These are phyloP conservation scores for Tricladium varicosporioides DNA, from an alignment of 2,329 filamentous ascomycete genomes.

Conservation along the genomic window DNA sequence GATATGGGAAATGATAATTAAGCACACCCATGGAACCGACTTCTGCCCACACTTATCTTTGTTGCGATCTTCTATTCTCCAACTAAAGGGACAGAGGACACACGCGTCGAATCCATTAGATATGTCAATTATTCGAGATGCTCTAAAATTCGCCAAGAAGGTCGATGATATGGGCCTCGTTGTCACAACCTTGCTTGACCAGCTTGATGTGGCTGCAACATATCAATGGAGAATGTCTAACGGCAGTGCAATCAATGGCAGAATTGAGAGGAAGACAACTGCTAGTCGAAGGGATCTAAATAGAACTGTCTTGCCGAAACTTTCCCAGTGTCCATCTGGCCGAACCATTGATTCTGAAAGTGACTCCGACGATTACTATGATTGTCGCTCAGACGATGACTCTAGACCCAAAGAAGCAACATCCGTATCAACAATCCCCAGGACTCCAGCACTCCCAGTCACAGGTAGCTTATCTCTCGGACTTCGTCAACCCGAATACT, in stretches of 20 bases:
- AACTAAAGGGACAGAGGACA: background rate
- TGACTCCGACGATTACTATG: background rate
- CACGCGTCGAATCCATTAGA: background rate
- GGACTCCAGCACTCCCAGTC: background rate
- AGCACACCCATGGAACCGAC: background rate
- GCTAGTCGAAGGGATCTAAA: background rate
- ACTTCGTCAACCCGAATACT: too few relatives aligned
- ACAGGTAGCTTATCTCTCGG: too few relatives aligned
- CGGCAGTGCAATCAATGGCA: background rate
- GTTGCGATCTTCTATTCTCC: slow-evolving; percentile 1
- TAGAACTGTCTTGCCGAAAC: background rate
- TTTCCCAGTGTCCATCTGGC: background rate
- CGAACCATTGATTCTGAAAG: background rate
- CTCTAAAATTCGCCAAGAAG: slow-evolving; percentile 1
- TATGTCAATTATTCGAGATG: slow-evolving; percentile 7
- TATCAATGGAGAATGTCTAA: slow-evolving; percentile 7
- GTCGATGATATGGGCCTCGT: background rate
- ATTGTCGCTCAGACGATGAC: slow-evolving; percentile 5
- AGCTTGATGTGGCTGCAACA: slow-evolving; percentile 5
- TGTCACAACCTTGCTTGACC: slow-evolving; percentile 2
- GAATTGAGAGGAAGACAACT: background rate
- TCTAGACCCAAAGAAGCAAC: background rate
- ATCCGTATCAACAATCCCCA: background rate
- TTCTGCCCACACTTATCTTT: slow-evolving; percentile 3
- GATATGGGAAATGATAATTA: slow-evolving; percentile 3